Base-by-base conservation (phyloP, 768 basidiomycete genomes). In the Asterophora parasitica region DNA sequence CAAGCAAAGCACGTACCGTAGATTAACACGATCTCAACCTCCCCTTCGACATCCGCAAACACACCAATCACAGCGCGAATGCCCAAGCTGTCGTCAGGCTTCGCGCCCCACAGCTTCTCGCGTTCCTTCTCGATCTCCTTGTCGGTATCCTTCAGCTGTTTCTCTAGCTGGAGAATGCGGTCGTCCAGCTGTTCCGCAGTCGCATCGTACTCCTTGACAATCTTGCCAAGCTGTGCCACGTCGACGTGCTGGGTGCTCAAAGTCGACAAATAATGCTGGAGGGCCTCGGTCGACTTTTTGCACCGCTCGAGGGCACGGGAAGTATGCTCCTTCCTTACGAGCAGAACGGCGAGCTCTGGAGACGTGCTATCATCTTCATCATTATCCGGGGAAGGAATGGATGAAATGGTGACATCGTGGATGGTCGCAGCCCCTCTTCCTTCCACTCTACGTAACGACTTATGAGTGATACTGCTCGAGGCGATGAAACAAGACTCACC, bases 391-490 rank as follows among this genome's bases (percentile, higher is more conserved):
- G 41, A 51, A 9, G 60, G 47, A 12, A 54, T 46, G 1, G 33
- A 43, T 2, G 67, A 66, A 28, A 73, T 49, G 12, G 67, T 64
- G 1, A 76, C 73, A 48, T 75, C 74, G 39, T 76, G 72, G 35
- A 77, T 76, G 0, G 69, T 74, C 4, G 72, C 74, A 33, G 60
- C 53, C n/a, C 74, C 72, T 15, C 65, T 55, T 8, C 74, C 74
- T 60, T 76, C 71, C 3, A 75, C 73, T 47, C 74, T 75, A 46
- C 4, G 49, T 5, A 20, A 0, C 23, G 8, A 48, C 10, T 43
- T 42, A 27, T 15, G 3, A 2, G 7, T 2, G 9, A 10, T 6
- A n/a, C 4, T 5, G 4, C 26, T 9, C 15, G 12, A 7, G 11
- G 20, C 12, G 19, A 20, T 34, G 5, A 12, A 30, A n/a, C 6